Base-by-base conservation (phyloP, 208 protist genomes). In the Leptomonas pyrrhocoris region DNA sequence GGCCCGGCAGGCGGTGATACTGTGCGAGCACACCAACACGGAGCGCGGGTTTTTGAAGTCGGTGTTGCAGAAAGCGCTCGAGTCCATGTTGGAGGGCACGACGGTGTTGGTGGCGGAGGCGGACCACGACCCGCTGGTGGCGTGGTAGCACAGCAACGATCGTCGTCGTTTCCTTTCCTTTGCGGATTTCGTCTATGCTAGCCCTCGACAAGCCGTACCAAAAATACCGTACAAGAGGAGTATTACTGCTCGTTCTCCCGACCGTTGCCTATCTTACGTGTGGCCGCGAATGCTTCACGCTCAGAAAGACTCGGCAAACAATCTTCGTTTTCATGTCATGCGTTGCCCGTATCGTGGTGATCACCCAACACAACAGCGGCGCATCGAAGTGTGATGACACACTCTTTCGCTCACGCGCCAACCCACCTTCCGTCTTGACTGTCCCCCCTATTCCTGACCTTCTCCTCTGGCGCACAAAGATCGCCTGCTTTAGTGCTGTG, bases 11-110 rank as follows among this genome's bases (percentile, higher is more conserved):
- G 84, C 82, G 34, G 93, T 97, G 23, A 77, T 98, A 19, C 81
- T 98, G 28, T 95, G 84, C 61, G 93, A 98, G 72, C 96, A 98
- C 81, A 96, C 85, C 48, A 97, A 96, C 81, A 96, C 90, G 0
- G 96, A 98, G 84, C 83, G 94, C 15, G 94, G 94, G 1, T 98
- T 89, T 59, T 80, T 98, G 51, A 49, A 45, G 19, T 51, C 68
- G 21, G 62, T 80, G 56, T 76, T 97, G 38, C 74, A 76, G 15
- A 66, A 59, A 18, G 60, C n/a, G 16, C 80, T 97, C 49, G 76
- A 80, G 55, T 38, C 75, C 13, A 58, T 55, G 25, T 73, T 96
- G n/a, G 63, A 72, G 28, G 81, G 80, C 0, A 83, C 91, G 2
- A 72, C 55, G 11, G 68, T 96, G 23, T 28, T 86, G 8, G 83